phyloP scores from a whole-genome alignment of 2,329 filamentous ascomycete genomes.

The Tolypocladium nubicola region DNA sequence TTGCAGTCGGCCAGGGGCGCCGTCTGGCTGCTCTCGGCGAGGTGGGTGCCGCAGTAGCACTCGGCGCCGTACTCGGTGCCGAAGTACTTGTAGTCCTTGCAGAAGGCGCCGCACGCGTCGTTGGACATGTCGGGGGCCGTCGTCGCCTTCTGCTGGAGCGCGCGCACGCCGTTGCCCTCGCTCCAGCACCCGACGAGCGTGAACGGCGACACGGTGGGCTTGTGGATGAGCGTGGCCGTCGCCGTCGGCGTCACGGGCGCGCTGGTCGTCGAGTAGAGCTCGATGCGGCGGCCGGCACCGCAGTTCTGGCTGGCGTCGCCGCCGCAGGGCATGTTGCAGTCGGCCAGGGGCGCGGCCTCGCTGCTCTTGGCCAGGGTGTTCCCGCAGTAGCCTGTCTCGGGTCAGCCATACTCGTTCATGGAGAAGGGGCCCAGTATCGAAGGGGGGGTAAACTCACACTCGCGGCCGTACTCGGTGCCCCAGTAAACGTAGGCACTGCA shows the following conservation, averaged over 20 bases:
- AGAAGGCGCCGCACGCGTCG: constrained; percentile 21
- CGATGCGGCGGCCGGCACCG: constrained; percentile 30
- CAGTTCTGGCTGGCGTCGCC: constrained; percentile 30
- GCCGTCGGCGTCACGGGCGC: constrained; percentile 19
- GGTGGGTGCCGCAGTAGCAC: constrained; percentile 26
- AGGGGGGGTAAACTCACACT: constrained; percentile 25
- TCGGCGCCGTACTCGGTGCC: constrained; percentile 28
- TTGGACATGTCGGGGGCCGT: constrained; percentile 20
- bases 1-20: constrained; percentile 21
- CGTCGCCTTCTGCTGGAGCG: constrained; percentile 18
- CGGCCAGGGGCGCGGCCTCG: constrained; percentile 14
- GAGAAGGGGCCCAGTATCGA: neutral
- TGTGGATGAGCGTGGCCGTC: constrained; percentile 11
- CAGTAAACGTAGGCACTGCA: constrained; percentile 37
- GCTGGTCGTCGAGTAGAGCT: constrained; percentile 30
- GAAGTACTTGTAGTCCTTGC: constrained; percentile 27
- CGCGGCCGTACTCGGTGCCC: constrained; percentile 40
- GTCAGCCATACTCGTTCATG: neutral
- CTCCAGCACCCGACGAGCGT: constrained; percentile 29
- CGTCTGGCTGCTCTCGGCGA: constrained; percentile 13
- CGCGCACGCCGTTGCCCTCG: constrained; percentile 23
- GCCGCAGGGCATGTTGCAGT: constrained; percentile 29
- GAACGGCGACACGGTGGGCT: constrained; percentile 15
- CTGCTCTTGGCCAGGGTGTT: constrained; percentile 24
- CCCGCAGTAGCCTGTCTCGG: constrained; percentile 32